Conservation (phyloP, 768 basidiomycete genomes). For the Termitomyces sp. region DNA sequence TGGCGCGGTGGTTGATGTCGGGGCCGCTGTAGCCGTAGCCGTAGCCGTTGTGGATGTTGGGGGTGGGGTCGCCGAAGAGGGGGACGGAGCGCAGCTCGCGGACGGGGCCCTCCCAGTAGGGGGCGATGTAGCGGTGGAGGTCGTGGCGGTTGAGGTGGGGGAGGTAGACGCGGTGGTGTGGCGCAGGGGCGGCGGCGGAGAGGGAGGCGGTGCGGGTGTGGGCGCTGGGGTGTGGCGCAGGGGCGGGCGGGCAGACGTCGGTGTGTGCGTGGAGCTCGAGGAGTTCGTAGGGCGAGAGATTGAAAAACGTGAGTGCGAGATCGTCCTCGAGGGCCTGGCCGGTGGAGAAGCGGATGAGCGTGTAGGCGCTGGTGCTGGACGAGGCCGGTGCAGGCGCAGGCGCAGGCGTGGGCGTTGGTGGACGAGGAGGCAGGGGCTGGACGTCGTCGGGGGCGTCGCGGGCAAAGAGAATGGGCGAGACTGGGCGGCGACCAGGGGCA, state of each 20-base stretch:
- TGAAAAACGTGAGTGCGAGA: conserved; percentile 49
- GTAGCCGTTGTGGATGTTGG: conserved; percentile 10
- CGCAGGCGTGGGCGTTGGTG: not conserved
- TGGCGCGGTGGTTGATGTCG: not conserved
- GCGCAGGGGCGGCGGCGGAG: not conserved
- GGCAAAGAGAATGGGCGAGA: not conserved
- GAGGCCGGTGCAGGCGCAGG: not conserved
- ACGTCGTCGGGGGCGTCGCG: no score
- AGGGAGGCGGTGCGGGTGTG: conserved; percentile 4
- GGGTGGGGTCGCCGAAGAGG: conserved; percentile 4
- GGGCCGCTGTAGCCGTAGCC: conserved; percentile 4
- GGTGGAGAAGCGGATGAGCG: conserved; percentile 60
- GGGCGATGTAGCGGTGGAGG: conserved; percentile 36
- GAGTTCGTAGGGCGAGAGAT: conserved; percentile 55
- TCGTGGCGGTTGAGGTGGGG: conserved; percentile 26
- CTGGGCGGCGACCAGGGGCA: not conserved
- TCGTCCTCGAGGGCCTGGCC: conserved; percentile 70
- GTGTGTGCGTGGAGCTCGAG: conserved; percentile 53
- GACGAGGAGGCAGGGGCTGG: no score
- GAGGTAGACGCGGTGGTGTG: not conserved
- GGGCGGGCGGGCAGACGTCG: not conserved
- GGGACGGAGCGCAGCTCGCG: conserved; percentile 38
- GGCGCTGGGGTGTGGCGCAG: not conserved
- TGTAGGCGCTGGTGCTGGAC: conserved; percentile 24
- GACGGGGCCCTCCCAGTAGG: conserved; percentile 54